A percentile compares a stretch with the other conserved stretches of the same genome.
These are phyloP conservation scores for Hordeum marinum DNA, from an alignment of 176 grass and related monocot genomes.

Conservation along the genomic window DNA sequence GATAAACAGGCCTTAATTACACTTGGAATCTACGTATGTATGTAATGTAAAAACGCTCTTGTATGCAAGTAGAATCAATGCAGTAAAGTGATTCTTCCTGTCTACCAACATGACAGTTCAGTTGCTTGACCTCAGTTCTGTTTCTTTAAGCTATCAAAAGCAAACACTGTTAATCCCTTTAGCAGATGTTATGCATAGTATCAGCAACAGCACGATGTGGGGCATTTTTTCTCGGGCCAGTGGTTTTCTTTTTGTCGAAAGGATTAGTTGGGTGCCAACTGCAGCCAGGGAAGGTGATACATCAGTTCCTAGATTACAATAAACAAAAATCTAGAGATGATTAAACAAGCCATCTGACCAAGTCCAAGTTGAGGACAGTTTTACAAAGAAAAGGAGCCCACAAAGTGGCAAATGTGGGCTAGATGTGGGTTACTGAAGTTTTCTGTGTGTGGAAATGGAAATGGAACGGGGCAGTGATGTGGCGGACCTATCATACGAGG, in stretches of 20 bases:
- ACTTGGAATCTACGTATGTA: too few relatives aligned
- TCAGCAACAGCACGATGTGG: slow-evolving; percentile 4
- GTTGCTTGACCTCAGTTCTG: slow-evolving; percentile 37
- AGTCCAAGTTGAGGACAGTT: not conserved
- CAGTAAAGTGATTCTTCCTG: slow-evolving; percentile 49
- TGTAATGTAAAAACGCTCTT: too few relatives aligned
- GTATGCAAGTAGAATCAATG: too few relatives aligned
- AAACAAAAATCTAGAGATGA: slow-evolving; percentile 4
- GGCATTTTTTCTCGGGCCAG: not conserved
- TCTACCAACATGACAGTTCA: slow-evolving; percentile 33
- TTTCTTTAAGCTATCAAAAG: slow-evolving; percentile 32
- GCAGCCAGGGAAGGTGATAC: slow-evolving; percentile 2
- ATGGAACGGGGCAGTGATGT: not conserved
- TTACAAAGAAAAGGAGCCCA: slow-evolving; percentile 21
- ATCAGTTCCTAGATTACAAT: slow-evolving; percentile 24
- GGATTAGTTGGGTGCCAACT: slow-evolving; percentile 1
- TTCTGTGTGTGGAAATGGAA: slow-evolving; percentile 34
- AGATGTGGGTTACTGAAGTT: slow-evolving; percentile 8
- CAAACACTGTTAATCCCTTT: not conserved
- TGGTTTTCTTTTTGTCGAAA: slow-evolving; percentile 9
- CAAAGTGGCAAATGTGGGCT: slow-evolving; percentile 17
- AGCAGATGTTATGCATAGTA: not conserved
- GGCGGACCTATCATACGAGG: slow-evolving; percentile 61
- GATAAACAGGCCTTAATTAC: too few relatives aligned
- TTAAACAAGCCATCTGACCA: slow-evolving; percentile 19